Evolutionary conservation across 129 eudicot species (phyloP).

Genomic region (Kitagawia praeruptora): DNA sequence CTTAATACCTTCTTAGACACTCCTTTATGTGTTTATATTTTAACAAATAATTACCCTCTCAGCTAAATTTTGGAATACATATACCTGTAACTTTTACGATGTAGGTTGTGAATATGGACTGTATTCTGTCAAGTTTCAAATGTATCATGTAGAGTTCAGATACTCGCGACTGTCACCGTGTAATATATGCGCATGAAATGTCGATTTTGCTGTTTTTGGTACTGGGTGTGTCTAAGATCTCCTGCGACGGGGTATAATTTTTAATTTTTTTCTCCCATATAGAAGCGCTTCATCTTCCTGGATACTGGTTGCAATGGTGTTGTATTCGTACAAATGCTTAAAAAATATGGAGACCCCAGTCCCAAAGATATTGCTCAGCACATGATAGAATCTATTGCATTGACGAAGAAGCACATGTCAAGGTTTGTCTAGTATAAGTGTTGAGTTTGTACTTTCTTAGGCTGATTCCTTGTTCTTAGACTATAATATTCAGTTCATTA

Average conservation of each 20-base stretch:
- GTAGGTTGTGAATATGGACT: neutral
- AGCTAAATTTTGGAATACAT: neutral
- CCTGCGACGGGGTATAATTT: neutral
- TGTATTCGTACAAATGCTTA: slow-evolving; percentile 73
- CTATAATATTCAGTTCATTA: neutral
- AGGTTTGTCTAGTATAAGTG: slow-evolving; percentile 34
- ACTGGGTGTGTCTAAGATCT: neutral
- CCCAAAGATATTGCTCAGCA: slow-evolving; percentile 75
- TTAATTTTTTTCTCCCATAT: slow-evolving; percentile 5
- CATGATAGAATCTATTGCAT: slow-evolving; percentile 68
- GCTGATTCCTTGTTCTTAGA: neutral
- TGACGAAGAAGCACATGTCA: slow-evolving; percentile 67
- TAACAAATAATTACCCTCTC: neutral
- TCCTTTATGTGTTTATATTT: neutral
- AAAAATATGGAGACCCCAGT: slow-evolving; percentile 69
- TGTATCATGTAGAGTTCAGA: neutral
- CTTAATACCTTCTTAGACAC: neutral
- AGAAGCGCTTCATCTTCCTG: slow-evolving; percentile 79
- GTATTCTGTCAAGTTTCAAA: neutral
- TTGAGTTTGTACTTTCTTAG: neutral
- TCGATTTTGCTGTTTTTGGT: neutral
- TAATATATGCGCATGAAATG: neutral
- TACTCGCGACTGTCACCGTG: neutral
- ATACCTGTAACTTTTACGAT: neutral
- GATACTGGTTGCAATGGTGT: slow-evolving; percentile 98